These are phyloP conservation scores for Pulveroboletus sp. DNA, from an alignment of 768 basidiomycete species.

Conservation along the genomic window DNA sequence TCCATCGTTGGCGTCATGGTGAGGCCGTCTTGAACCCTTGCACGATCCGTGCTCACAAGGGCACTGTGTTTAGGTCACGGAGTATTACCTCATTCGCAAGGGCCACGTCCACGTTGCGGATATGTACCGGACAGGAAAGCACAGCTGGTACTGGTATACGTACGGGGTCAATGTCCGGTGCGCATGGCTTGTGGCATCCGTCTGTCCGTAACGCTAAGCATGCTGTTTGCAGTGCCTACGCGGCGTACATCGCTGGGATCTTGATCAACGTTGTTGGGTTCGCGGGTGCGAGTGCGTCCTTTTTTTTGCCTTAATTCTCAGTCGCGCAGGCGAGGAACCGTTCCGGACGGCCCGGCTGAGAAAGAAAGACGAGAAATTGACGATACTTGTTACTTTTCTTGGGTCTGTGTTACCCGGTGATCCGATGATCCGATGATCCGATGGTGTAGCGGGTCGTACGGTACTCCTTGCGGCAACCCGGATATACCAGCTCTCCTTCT, in stretches of 20 bases:
- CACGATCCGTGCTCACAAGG: neutral
- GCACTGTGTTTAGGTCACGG: conserved; percentile 50
- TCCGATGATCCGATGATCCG: too few species aligned
- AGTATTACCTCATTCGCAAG: conserved; percentile 72
- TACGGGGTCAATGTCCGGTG: conserved; percentile 72
- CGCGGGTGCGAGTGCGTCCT: conserved; percentile 61
- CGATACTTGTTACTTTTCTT: too few species aligned
- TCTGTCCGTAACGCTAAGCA: neutral
- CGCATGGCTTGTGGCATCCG: conserved; percentile 2
- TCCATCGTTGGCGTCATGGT: conserved; percentile 84
- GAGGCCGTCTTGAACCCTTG: conserved; percentile 8
- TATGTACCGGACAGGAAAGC: conserved; percentile 55
- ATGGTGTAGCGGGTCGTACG: conserved; percentile 44
- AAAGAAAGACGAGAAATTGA: neutral
- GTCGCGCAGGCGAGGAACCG: too few species aligned
- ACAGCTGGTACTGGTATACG: conserved; percentile 76
- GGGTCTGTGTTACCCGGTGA: too few species aligned
- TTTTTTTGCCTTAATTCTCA: neutral
- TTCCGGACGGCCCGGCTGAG: neutral
- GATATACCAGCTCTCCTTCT: conserved; percentile 77
- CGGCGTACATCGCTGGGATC: conserved; percentile 70
- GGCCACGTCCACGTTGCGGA: conserved; percentile 72
- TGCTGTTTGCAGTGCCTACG: conserved; percentile 48
- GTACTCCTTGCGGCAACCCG: conserved; percentile 71
- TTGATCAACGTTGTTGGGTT: conserved; percentile 83